Base-by-base conservation (phyloP, 805 yeast genomes). In the Clavispora santaluciae region DNA sequence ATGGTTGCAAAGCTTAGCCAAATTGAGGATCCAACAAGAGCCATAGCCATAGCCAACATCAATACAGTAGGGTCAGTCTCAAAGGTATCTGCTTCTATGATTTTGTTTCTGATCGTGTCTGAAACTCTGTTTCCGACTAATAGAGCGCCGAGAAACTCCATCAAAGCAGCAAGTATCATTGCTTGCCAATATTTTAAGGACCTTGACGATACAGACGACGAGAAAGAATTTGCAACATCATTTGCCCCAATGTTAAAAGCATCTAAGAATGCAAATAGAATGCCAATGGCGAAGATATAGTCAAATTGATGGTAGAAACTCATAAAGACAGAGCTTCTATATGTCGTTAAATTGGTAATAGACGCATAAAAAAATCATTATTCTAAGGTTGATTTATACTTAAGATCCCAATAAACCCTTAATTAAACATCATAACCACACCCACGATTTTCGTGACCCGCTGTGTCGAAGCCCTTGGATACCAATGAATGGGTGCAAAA, bases 231-330 rank as follows among this genome's bases (percentile, higher is more conserved):
- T 12, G 90, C 83, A 43, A 83, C 88, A 68, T 83, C 91, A 55
- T 84, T 83, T 22, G 90, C 91, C 38, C 90, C 90, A 51, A 82
- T 83, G 59, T 82, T 83, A 73, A 79, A 83, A 4, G 89, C 90
- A 63, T 83, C 89, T 50, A 83, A 66, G 68, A 80, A 81, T 44
- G 87, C 89, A 61, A 83, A 82, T 45, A 83, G 60, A 72, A 81
- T 72, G 33, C 78, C 78, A 45, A 81, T 72, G 13, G 87, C 90
- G 56, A 83, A 78, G 56, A 83, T 69, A 55, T 81, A 83, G 60
- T 81, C 86, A 54, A 79, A 83, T 53, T 80, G 78, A 42, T 70
- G 75, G 46, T 74, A 62, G 41, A 59, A 62, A 63, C 66, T 63
- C 53, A 54, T 59, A 15, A 17, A 39, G 40, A 22, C 25, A 11